A percentile compares a stretch with the other conserved stretches of the same genome.
phyloP scores from a whole-genome alignment of 2,329 filamentous ascomycete genomes.

The Triangularia verruculosa region DNA sequence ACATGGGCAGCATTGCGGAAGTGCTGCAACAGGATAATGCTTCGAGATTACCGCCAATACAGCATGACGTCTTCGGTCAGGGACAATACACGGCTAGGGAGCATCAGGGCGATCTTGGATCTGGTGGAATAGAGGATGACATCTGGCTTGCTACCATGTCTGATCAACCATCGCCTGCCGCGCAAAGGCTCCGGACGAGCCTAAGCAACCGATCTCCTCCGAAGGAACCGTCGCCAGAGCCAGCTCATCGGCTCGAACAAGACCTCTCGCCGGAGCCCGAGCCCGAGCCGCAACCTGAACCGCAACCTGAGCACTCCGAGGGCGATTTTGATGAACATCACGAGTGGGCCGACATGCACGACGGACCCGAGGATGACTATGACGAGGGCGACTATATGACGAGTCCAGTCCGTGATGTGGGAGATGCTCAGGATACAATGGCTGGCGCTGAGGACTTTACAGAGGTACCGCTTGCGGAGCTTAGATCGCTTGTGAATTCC shows the following conservation, averaged over 20 bases:
- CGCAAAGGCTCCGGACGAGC: not conserved
- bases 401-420: slow-evolving; percentile 42
- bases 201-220: not conserved
- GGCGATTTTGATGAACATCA: slow-evolving; percentile 12
- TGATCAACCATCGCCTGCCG: slow-evolving; percentile 28
- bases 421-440: slow-evolving; percentile 33
- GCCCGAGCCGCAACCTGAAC: not conserved
- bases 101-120: not conserved
- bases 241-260: not conserved
- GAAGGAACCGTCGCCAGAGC: not conserved
- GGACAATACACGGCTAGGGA: not conserved
- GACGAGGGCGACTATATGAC: slow-evolving; percentile 29
- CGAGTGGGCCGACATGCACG: slow-evolving; percentile 24
- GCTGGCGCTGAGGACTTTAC: slow-evolving; percentile 51
- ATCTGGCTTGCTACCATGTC: slow-evolving; percentile 46
- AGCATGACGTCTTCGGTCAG: not conserved
- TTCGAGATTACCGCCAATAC: not conserved
- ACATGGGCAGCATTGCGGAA: slow-evolving; percentile 26
- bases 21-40: slow-evolving; percentile 26
- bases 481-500: slow-evolving; percentile 44
- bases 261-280: not conserved
- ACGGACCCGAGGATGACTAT: slow-evolving; percentile 22
- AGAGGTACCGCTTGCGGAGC: slow-evolving; percentile 56
- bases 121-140: slow-evolving; percentile 37
- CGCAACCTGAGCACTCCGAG: slow-evolving; percentile 15